Conservation (phyloP, 139 green algal species). For the Medakamo hakoo region DNA sequence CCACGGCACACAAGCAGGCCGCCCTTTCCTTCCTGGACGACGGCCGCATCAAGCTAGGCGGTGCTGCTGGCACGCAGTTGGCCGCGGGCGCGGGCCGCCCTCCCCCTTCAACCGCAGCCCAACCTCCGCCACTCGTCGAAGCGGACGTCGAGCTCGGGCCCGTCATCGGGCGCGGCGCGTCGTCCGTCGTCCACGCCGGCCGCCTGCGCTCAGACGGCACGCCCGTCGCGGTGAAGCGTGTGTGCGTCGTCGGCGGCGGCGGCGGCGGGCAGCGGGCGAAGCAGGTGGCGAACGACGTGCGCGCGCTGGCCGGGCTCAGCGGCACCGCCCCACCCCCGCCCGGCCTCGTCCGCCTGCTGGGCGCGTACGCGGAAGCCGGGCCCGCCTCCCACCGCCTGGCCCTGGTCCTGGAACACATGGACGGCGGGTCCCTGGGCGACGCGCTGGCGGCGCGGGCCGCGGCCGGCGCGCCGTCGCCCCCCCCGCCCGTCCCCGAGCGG, state of each 20-base stretch:
- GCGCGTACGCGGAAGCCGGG: conserved; percentile 59
- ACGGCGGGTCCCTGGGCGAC: conserved; percentile 76
- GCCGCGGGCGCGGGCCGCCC: no score
- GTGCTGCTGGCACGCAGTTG: no score
- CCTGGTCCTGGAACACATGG: conserved; percentile 92
- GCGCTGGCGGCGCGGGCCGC: conserved; percentile 36
- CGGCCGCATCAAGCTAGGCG: no score
- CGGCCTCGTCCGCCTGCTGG: conserved; percentile 3
- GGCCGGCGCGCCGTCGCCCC: neutral
- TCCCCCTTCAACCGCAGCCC: neutral
- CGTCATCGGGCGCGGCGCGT: neutral
- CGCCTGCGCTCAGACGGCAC: neutral
- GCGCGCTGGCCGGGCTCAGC: neutral
- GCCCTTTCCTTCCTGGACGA: no score
- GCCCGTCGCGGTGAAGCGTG: neutral
- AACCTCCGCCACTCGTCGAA: neutral
- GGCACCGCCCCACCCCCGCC: neutral
- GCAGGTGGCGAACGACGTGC: neutral
- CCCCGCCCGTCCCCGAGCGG: conserved; percentile 48
- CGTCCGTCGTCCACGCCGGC: neutral
- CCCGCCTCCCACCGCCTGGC: conserved; percentile 59
- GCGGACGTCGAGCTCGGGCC: neutral
- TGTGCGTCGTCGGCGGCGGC: neutral
- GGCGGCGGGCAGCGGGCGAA: no score
- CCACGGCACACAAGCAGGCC: no score